Evolutionary conservation across 1,139 yeast genomes (phyloP).

Genomic region (Candida tetrigidarum): DNA sequence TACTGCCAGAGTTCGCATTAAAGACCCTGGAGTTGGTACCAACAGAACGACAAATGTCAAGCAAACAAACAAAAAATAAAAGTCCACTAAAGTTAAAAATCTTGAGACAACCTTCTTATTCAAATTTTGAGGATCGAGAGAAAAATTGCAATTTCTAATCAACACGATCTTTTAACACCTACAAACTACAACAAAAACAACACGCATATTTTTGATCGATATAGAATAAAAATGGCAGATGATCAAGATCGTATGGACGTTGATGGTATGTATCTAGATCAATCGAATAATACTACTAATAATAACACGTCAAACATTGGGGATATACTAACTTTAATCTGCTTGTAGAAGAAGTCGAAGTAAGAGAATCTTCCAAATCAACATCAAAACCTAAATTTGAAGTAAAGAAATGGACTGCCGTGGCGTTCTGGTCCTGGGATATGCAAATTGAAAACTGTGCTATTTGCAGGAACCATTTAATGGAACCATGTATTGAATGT

Average conservation of each 20-base stretch:
- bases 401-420: constrained; percentile 89
- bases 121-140: no score
- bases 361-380: constrained; percentile 12
- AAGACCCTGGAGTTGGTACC: no score
- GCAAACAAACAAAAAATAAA: not conserved
- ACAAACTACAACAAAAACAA: not conserved
- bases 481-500: constrained; percentile 99
- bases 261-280: constrained; percentile 16
- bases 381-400: constrained; percentile 43
- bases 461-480: constrained; percentile 95
- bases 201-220: not conserved
- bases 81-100: no score
- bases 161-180: not conserved
- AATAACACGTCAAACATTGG: no score
- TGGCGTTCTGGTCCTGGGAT: constrained; percentile 99
- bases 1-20: no score
- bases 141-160: constrained; percentile 5
- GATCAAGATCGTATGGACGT: constrained; percentile 20
- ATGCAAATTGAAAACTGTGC: constrained; percentile 95
- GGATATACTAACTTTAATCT: no score
- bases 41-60: not conserved
- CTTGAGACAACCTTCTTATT: not conserved
- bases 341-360: constrained; percentile 12
- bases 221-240: constrained; percentile 9
- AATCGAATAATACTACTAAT: not conserved